A percentile compares a stretch with the other conserved stretches of the same genome.
These are phyloP conservation scores for Anisodus acutangulus DNA, from an alignment of 257 asterid genomes.

Conservation along the genomic window DNA sequence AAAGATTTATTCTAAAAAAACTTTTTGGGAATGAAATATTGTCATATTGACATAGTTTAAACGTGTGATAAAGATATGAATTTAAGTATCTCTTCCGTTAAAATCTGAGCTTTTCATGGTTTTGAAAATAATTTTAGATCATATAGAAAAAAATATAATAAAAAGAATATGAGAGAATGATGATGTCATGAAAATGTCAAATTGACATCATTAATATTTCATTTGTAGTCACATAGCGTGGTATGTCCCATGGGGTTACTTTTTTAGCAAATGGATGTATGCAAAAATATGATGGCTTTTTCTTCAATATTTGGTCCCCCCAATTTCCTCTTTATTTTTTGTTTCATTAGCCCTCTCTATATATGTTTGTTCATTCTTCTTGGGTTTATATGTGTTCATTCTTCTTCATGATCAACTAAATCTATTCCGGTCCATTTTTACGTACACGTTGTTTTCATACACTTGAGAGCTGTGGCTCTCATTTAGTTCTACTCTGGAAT, in stretches of 20 bases:
- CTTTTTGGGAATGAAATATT: not conserved
- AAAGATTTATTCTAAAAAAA: not conserved
- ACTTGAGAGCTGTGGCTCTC: conserved; percentile 30
- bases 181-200: conserved; percentile 69
- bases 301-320: conserved; percentile 29
- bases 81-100: not conserved
- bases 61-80: not conserved
- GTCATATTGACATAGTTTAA: not conserved
- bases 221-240: conserved; percentile 45
- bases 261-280: conserved; percentile 29
- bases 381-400: conserved; percentile 38
- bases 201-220: conserved; percentile 60
- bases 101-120: not conserved
- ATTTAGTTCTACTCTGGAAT: conserved; percentile 34
- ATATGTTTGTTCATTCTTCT: conserved; percentile 47
- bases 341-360: conserved; percentile 29
- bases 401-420: not conserved
- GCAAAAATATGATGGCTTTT: conserved; percentile 31
- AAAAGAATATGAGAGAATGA: conserved; percentile 7
- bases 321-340: conserved; percentile 15
- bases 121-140: not conserved
- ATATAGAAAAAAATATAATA: not conserved
- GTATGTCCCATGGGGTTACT: conserved; percentile 20
- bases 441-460: conserved; percentile 28
- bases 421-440: not conserved